Base-by-base conservation (phyloP, 1,284 basidiomycete species). In the Cryptococcus sp. region DNA sequence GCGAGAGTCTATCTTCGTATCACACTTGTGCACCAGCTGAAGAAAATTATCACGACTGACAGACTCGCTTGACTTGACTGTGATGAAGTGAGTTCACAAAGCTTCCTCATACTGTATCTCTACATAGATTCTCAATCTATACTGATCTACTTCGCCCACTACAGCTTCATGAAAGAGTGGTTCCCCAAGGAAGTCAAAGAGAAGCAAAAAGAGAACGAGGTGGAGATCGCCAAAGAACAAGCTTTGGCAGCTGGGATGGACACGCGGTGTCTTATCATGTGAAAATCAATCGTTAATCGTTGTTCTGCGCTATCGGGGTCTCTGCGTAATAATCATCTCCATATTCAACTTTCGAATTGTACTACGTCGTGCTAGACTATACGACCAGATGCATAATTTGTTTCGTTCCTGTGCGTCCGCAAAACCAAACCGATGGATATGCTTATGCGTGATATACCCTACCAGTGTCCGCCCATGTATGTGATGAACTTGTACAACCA, bases 161-260 rank as follows among this genome's bases (percentile, higher is more conserved):
- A 22, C 43, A 75, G 72, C 65, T 94, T 93, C 68, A 90, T 97
- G 86, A 84, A 88, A 62, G 87, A 89, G 60, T 97, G 93, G 92
- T 97, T 98, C 77, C 93, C 94, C 0, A 74, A 85, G 10, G 94
- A 97, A 75, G 83, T 92, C 17, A 84, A 82, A 64, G 83, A 83
- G 67, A 96, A 97, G 76, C 80, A 87, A 46, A 83, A 83, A 59
- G 83, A 86, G 67, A 94, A 94, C 73, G 87, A 91, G 72, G 81
- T 79, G 46, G 93, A 96, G 70, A 85, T 88, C 0, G 82, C 84
- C 0, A 78, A 83, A 52, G 92, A 95, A 75, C 83, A 90, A 66
- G 70, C 89, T 22, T 77, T 82, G 58, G 87, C 88, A 66, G 74
- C 90, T 38, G 86, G 86, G 6, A 63, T 86, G 15, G 78, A 83